Evolutionary conservation across 345 rosid genomes (phyloP).

Genomic region (Moringa oleifera): DNA sequence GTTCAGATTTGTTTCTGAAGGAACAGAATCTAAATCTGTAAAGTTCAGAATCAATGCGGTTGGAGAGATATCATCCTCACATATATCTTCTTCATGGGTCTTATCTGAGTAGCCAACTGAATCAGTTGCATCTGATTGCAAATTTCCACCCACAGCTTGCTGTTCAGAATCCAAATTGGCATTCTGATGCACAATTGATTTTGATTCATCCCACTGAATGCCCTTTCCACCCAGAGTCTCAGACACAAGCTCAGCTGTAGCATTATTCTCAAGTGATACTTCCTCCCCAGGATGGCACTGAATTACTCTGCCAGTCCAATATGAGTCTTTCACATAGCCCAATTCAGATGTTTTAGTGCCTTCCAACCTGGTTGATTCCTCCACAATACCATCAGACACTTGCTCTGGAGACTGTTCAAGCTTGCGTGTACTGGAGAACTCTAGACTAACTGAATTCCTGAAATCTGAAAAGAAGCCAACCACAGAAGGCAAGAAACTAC

Average conservation of each 20-base stretch:
- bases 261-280: conserved; percentile 19
- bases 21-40: conserved; percentile 37
- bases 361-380: conserved; percentile 20
- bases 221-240: conserved; percentile 17
- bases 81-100: conserved; percentile 16
- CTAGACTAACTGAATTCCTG: conserved; percentile 33
- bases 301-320: conserved; percentile 16
- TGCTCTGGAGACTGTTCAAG: conserved; percentile 17
- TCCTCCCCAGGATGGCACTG: conserved; percentile 23
- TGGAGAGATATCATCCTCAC: conserved; percentile 23
- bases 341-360: conserved; percentile 17
- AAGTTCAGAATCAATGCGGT: conserved; percentile 55
- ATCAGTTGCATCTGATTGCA: conserved; percentile 18
- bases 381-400: conserved; percentile 20
- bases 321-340: conserved; percentile 25
- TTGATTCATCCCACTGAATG: conserved; percentile 10
- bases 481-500: conserved; percentile 14
- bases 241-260: conserved; percentile 19
- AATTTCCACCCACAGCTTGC: conserved; percentile 20
- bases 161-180: conserved; percentile 18
- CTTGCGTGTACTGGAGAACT: conserved; percentile 14
- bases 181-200: conserved; percentile 14
- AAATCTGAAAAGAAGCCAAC: conserved; percentile 33
- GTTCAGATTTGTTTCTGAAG: conserved; percentile 39
- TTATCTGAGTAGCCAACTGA: conserved; percentile 12